These are phyloP conservation scores for Aspergillus sclerotialis DNA, from an alignment of 2,329 filamentous ascomycete genomes.

Conservation along the genomic window DNA sequence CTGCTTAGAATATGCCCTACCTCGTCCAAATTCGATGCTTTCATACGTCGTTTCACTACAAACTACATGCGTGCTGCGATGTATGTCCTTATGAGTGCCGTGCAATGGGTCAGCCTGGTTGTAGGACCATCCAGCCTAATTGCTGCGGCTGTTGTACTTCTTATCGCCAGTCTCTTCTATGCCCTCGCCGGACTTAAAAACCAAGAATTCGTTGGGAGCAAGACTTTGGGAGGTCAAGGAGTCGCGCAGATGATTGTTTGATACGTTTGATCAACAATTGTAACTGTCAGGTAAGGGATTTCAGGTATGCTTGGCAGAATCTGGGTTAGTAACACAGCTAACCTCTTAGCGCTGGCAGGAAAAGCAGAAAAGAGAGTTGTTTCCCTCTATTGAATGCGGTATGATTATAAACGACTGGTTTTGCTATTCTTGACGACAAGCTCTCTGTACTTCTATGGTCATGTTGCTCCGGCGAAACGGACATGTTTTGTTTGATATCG, in stretches of 20 bases:
- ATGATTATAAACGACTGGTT: conserved; percentile 18
- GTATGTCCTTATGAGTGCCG: conserved; percentile 70
- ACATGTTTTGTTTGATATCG: neutral
- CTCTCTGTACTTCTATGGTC: conserved; percentile 15
- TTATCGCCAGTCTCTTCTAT: conserved; percentile 75
- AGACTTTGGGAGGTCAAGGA: conserved; percentile 88
- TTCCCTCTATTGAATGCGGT: conserved; percentile 2
- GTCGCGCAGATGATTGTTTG: conserved; percentile 97
- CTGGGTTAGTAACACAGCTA: neutral
- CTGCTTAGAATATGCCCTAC: conserved; percentile 97
- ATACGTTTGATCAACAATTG: conserved; percentile 2
- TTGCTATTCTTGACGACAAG: conserved; percentile 10
- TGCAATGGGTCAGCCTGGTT: conserved; percentile 80
- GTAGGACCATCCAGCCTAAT: conserved; percentile 64
- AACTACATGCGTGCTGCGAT: conserved; percentile 94
- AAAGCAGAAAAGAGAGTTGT: neutral
- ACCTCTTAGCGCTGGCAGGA: neutral
- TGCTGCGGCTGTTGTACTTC: conserved; percentile 74
- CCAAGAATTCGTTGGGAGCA: conserved; percentile 57
- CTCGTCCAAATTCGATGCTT: conserved; percentile 75
- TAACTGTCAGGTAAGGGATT: neutral
- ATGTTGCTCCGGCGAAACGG: conserved; percentile 4
- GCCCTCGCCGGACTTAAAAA: conserved; percentile 37
- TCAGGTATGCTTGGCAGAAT: conserved; percentile 1
- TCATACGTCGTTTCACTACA: conserved; percentile 86